A percentile compares a stretch with the other conserved stretches of the same genome.
Conservation (phyloP, 305 asterid genomes). For the Withania somnifera region DNA sequence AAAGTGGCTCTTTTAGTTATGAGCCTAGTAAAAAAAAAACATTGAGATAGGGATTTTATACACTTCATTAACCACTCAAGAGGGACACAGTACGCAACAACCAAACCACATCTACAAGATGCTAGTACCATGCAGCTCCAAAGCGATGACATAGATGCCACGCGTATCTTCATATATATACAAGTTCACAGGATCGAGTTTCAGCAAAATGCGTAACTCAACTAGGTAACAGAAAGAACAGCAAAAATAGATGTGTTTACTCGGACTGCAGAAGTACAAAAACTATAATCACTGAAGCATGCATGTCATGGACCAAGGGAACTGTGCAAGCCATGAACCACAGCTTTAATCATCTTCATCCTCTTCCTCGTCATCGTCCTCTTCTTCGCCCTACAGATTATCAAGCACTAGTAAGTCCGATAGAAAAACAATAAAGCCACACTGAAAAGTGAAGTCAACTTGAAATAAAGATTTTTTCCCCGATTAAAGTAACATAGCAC, state of each 20-base stretch:
- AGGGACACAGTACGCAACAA: no score
- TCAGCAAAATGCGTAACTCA: not conserved
- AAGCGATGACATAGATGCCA: not conserved
- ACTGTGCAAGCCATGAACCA: not conserved
- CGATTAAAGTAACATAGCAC: not conserved
- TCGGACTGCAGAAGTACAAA: not conserved
- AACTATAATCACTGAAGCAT: constrained; percentile 1
- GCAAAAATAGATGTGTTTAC: not conserved
- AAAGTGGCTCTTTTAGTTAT: no score
- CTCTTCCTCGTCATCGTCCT: constrained; percentile 43
- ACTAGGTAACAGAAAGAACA: not conserved
- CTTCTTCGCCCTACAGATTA: constrained; percentile 34
- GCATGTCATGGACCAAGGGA: constrained; percentile 4
- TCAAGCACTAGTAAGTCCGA: not conserved
- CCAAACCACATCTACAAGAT: not conserved
- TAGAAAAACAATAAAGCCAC: not conserved
- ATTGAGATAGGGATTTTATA: no score
- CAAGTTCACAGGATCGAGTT: not conserved
- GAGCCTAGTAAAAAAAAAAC: no score
- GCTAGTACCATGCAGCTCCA: not conserved
- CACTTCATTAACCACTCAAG: no score
- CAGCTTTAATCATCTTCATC: constrained; percentile 23
- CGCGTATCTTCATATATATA: not conserved
- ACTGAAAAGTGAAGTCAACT: not conserved
- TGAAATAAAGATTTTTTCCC: not conserved